Evolutionary conservation across 2,329 filamentous ascomycete genomes (phyloP).

Genomic region (Diaporthe citriasiana): DNA sequence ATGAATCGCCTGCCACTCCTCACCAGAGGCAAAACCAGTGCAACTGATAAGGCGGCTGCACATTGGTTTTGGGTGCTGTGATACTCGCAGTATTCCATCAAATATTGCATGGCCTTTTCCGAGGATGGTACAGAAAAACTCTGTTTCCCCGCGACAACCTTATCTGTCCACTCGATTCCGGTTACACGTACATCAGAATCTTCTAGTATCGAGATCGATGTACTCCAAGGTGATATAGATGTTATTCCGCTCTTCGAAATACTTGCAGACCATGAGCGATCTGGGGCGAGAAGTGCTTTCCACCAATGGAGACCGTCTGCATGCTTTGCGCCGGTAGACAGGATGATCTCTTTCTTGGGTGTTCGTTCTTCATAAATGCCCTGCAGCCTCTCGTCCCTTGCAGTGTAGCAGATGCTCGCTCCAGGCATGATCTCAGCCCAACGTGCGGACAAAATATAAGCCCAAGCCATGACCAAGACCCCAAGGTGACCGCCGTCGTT

Average conservation of each 20-base stretch:
- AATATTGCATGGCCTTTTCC: background rate
- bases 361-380: background rate
- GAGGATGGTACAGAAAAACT: background rate
- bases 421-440: constrained; percentile 14
- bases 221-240: constrained; percentile 3
- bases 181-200: background rate
- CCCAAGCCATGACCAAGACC: background rate
- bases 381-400: background rate
- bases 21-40: background rate
- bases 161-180: background rate
- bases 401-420: background rate
- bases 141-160: background rate
- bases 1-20: background rate
- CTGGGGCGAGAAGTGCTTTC: background rate
- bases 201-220: background rate
- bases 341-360: background rate
- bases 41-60: background rate
- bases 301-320: background rate
- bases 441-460: background rate
- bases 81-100: background rate
- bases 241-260: background rate
- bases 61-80: background rate
- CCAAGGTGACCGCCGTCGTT: background rate
- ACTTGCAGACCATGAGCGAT: background rate
- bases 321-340: background rate